Percentiles rank a stretch among this genome's conserved stretches.
phyloP scores from a whole-genome alignment of 176 grass and related monocot species.

The Urochloa ruziziensis region DNA sequence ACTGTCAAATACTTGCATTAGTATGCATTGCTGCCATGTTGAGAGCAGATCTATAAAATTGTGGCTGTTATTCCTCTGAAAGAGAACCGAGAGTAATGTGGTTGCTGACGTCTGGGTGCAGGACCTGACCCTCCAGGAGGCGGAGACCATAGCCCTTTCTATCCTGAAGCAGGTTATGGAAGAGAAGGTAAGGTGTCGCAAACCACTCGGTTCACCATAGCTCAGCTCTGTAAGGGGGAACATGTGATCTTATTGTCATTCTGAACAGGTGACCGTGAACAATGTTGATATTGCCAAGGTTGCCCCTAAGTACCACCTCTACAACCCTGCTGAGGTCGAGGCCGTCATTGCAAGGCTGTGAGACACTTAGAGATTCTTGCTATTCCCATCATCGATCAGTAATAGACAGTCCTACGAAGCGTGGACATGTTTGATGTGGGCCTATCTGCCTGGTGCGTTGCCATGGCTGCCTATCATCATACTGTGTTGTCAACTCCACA shows the following conservation, averaged over 20 bases:
- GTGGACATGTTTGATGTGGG: not conserved
- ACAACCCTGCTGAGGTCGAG: slow-evolving; percentile 74
- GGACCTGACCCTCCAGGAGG: slow-evolving; percentile 83
- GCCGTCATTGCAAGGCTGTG: slow-evolving; percentile 65
- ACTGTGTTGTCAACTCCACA: not conserved
- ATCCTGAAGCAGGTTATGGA: slow-evolving; percentile 98
- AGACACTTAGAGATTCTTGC: not conserved
- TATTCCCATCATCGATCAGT: not conserved
- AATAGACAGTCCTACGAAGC: not conserved
- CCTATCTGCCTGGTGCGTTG: not conserved
- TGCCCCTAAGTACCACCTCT: slow-evolving; percentile 71
- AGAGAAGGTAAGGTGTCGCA: slow-evolving; percentile 59
- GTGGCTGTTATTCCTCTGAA: not conserved
- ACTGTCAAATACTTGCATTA: not conserved
- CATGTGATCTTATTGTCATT: not conserved
- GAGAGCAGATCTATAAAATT: not conserved
- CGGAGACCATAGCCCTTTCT: slow-evolving; percentile 86
- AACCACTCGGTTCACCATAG: not conserved
- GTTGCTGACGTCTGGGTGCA: slow-evolving; percentile 19
- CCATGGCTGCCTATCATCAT: not conserved
- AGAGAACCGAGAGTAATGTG: not conserved
- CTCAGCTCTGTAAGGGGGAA: not conserved
- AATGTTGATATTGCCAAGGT: slow-evolving; percentile 82
- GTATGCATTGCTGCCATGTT: not conserved
- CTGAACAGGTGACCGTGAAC: slow-evolving; percentile 72